A percentile compares a stretch with the other conserved stretches of the same genome.
phyloP scores from a whole-genome alignment of 2,329 filamentous ascomycete species.

The Aspergillus sp. region DNA sequence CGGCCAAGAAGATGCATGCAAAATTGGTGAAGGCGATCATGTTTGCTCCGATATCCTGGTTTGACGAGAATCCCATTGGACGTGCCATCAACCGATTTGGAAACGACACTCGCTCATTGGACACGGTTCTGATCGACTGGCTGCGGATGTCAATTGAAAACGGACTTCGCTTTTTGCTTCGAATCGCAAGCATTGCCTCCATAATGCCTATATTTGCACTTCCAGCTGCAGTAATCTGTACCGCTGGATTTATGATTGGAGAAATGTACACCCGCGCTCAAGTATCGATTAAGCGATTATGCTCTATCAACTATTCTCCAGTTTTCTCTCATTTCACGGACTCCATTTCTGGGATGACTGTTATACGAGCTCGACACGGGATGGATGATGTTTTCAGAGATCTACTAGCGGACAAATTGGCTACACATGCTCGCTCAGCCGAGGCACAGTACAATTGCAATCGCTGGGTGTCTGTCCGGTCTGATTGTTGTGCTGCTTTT shows the following conservation, averaged over 20 bases:
- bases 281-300: slow-evolving; percentile 43
- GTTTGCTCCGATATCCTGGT: slow-evolving; percentile 54
- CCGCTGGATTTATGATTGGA: slow-evolving; percentile 43
- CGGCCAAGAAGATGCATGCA: slow-evolving; percentile 50
- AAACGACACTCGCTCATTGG: slow-evolving; percentile 54
- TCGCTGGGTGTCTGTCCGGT: slow-evolving; percentile 53
- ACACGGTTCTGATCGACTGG: slow-evolving; percentile 45
- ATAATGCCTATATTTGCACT: slow-evolving; percentile 51
- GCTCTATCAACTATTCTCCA: slow-evolving; percentile 48
- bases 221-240: slow-evolving; percentile 43
- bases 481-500: slow-evolving; percentile 52
- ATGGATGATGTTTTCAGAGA: slow-evolving; percentile 47
- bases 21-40: slow-evolving; percentile 51
- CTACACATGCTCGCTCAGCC: slow-evolving; percentile 42
- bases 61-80: slow-evolving; percentile 50
- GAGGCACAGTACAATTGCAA: slow-evolving; percentile 54
- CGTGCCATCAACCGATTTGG: slow-evolving; percentile 46
- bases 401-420: slow-evolving; percentile 49
- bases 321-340: slow-evolving; percentile 56
- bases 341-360: slow-evolving; percentile 46
- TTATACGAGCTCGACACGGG: slow-evolving; percentile 49
- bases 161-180: slow-evolving; percentile 41
- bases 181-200: slow-evolving; percentile 45
- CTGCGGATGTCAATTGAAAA: slow-evolving; percentile 32
- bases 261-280: slow-evolving; percentile 51